Conservation (phyloP, 768 basidiomycete species). For the Wakefieldia striispora region DNA sequence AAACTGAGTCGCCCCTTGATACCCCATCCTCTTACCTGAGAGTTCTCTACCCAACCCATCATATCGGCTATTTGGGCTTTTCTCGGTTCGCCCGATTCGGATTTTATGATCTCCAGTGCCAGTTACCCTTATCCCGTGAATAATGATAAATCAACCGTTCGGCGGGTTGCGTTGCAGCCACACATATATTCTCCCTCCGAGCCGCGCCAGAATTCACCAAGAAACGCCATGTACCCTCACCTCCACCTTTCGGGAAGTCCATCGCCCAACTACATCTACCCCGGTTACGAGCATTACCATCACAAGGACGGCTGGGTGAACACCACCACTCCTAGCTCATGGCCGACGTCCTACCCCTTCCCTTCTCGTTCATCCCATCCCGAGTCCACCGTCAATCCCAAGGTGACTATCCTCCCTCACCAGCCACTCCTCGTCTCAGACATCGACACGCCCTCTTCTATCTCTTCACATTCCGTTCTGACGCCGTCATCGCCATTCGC, state of each 20-base stretch:
- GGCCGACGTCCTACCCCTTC: conserved; percentile 18
- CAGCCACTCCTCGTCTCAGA: conserved; percentile 24
- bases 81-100: conserved; percentile 22
- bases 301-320: conserved; percentile 19
- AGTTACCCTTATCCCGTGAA: conserved; percentile 27
- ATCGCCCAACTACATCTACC: conserved; percentile 21
- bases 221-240: conserved; percentile 29
- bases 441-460: conserved; percentile 31
- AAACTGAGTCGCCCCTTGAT: conserved; percentile 24
- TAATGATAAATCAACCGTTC: conserved; percentile 23
- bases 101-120: conserved; percentile 31
- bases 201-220: conserved; percentile 15
- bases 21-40: conserved; percentile 21
- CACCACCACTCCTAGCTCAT: conserved; percentile 14
- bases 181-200: conserved; percentile 34
- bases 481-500: conserved; percentile 32
- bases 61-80: conserved; percentile 18
- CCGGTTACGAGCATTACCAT: conserved; percentile 23
- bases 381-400: conserved; percentile 25
- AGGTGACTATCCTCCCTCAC: conserved; percentile 25
- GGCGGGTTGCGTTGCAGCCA: conserved; percentile 22
- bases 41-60: conserved; percentile 4
- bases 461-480: conserved; percentile 31
- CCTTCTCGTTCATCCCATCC: conserved; percentile 15
- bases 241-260: conserved; percentile 17